phyloP scores from a whole-genome alignment of 2,329 filamentous ascomycete genomes.

The Venturia asperata region DNA sequence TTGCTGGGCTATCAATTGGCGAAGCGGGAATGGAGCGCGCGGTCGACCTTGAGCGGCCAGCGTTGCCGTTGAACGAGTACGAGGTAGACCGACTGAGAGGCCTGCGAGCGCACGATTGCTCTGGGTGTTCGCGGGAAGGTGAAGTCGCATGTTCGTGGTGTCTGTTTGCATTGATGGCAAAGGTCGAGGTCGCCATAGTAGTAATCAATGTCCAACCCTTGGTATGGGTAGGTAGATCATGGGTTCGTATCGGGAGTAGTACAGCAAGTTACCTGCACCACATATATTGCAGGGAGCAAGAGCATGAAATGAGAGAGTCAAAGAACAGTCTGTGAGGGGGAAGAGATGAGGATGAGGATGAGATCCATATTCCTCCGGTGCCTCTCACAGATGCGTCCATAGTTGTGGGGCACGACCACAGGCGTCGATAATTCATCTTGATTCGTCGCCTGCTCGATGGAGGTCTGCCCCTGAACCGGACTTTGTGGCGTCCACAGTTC shows the following conservation, averaged over 20 bases:
- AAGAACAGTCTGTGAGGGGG: neutral
- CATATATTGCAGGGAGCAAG: constrained; percentile 1
- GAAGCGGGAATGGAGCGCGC: neutral
- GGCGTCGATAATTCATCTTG: neutral
- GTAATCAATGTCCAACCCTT: neutral
- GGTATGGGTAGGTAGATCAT: neutral
- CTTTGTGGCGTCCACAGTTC: neutral
- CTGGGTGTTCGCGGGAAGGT: neutral
- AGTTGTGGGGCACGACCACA: neutral
- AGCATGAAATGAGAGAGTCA: neutral
- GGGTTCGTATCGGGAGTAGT: neutral
- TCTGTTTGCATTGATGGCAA: constrained; percentile 1
- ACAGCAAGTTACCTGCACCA: neutral
- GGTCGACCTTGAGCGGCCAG: neutral
- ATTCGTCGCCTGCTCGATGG: constrained; percentile 3
- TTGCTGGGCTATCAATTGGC: neutral
- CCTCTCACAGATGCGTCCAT: constrained; percentile 6
- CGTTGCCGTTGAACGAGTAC: constrained; percentile 5
- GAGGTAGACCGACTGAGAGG: constrained; percentile 11
- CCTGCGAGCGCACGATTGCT: neutral
- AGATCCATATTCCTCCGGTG: neutral
- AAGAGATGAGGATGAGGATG: neutral
- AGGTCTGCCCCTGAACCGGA: constrained; percentile 25
- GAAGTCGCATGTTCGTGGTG: neutral
- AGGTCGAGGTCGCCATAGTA: constrained; percentile 1